Conservation (phyloP, 441 rosid species). For the Croton laevigatus region DNA sequence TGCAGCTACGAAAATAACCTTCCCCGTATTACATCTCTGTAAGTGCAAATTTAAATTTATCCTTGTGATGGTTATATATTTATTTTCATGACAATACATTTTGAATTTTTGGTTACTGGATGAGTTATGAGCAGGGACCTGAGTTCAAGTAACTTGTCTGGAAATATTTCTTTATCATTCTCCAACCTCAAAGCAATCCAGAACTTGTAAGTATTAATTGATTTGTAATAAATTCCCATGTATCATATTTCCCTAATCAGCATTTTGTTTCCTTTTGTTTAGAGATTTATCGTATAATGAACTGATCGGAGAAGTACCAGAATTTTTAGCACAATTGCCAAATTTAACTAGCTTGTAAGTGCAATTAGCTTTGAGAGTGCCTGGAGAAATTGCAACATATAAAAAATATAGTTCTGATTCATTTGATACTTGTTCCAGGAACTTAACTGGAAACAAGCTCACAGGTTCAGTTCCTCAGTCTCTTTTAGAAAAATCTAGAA, state of each 20-base stretch:
- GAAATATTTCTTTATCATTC: constrained; percentile 21
- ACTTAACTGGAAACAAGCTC: constrained; percentile 22
- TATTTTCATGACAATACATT: not conserved
- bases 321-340: constrained; percentile 18
- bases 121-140: constrained; percentile 17
- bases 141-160: constrained; percentile 26
- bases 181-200: not conserved
- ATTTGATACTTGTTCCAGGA: not conserved
- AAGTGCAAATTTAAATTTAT: not conserved
- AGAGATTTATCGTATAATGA: constrained; percentile 26
- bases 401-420: not conserved
- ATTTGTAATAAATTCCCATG: not conserved
- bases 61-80: not conserved
- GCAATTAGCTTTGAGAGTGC: not conserved
- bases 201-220: constrained; percentile 19
- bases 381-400: too few relatives aligned
- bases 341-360: constrained; percentile 24
- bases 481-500: constrained; percentile 14
- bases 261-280: not conserved
- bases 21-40: constrained; percentile 36
- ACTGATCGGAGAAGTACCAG: constrained; percentile 24
- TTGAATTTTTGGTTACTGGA: too few relatives aligned
- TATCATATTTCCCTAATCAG: not conserved
- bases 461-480: constrained; percentile 21
- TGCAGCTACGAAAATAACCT: constrained; percentile 22